Base-by-base conservation (phyloP, 208 protist genomes). In the Crithidia sp. region DNA sequence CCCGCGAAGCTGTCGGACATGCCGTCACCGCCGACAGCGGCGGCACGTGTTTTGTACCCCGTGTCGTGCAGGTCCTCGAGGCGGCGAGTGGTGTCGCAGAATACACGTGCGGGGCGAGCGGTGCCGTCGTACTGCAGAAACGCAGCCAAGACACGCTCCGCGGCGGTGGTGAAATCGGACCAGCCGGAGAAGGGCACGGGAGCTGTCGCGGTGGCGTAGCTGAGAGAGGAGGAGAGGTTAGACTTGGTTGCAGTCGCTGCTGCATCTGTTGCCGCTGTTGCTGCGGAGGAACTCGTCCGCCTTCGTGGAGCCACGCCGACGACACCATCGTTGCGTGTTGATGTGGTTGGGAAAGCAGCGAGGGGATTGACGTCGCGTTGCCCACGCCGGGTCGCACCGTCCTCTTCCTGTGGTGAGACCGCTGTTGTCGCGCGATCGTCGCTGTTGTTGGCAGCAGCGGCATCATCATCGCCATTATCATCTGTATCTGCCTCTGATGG, bases 111-210 rank as follows among this genome's bases (percentile, higher is more conserved):
- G 2, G 83, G 79, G 37, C 56, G 70, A 3, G 65, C 60, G 1
- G 66, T 78, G 41, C 77, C 77, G 65, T 81, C 67, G 83, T 87
- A 87, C 83, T 87, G 75, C 72, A 87, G 75, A 45, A 87, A 87
- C 2, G 75, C 77, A 8, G 76, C 37, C 45, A 87, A 45, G 28
- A 76, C 67, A 13, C 75, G 74, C 79, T 84, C 79, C 37, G 77
- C 70, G 4, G 73, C 67, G 41, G 67, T 57, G 60, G 16, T 63
- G 66, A 83, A 86, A 43, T 74, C 60, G 8, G 52, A 37, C 70
- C 70, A 71, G 9, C 43, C 41, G 12, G 56, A 37, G 37, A 54
- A 45, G 37, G 7, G 13, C 45, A 13, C 12, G 43, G 44, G 19
- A 5, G 54, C 37, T 17, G 67, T 19, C 8, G 67, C 40, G 43